These are phyloP conservation scores for Citrullus amarus DNA, from an alignment of 306 rosid genomes.

Conservation along the genomic window DNA sequence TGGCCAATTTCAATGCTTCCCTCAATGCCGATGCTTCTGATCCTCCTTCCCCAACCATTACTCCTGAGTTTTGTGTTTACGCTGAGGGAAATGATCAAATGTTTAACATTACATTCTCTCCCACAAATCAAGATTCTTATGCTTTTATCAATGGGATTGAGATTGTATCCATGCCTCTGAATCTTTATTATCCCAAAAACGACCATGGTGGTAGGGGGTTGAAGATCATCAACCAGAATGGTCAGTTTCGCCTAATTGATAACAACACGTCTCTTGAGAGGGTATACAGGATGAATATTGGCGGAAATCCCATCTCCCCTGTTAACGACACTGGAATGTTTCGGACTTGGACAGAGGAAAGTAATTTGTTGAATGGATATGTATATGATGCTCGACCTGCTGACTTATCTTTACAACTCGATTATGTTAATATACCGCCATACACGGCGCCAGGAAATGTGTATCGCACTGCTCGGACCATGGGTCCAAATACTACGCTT, in stretches of 20 bases:
- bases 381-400: background rate
- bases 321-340: background rate
- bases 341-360: constrained; percentile 1
- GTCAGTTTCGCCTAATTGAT: background rate
- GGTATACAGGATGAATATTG: constrained; percentile 10
- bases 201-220: background rate
- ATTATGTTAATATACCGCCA: background rate
- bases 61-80: background rate
- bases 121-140: background rate
- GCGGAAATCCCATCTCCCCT: background rate
- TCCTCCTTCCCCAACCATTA: background rate
- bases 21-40: background rate
- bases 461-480: constrained; percentile 3
- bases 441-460: constrained; percentile 9
- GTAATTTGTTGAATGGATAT: background rate
- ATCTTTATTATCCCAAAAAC: constrained; percentile 3
- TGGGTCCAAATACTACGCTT: background rate
- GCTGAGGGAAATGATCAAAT: background rate
- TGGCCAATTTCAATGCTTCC: constrained; percentile 3
- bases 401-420: background rate
- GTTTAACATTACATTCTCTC: constrained; percentile 14
- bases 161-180: constrained; percentile 7
- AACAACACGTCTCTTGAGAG: background rate
- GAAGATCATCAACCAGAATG: background rate
- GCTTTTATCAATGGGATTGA: constrained; percentile 19